Evolutionary conservation across 129 eudicot species (phyloP).

Genomic region (Heracleum sosnowskyi): DNA sequence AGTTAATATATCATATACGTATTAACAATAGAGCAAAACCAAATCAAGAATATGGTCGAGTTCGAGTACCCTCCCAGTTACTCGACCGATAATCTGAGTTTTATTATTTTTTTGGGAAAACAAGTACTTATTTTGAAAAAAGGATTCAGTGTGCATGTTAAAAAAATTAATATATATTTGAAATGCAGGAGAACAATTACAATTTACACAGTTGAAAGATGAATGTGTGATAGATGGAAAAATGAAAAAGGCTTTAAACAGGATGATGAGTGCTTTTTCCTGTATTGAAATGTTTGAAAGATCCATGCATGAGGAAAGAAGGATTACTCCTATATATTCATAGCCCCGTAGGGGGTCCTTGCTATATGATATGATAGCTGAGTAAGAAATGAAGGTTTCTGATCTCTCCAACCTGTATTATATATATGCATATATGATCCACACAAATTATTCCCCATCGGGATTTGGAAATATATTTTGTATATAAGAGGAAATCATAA

Average conservation of each 20-base stretch:
- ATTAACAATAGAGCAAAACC: too few relatives aligned
- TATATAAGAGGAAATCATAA: not conserved
- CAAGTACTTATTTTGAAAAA: too few relatives aligned
- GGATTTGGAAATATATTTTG: not conserved
- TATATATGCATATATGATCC: not conserved
- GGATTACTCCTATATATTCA: not conserved
- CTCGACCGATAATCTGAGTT: too few relatives aligned
- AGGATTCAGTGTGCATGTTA: too few relatives aligned
- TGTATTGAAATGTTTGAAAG: not conserved
- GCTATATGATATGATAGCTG: not conserved
- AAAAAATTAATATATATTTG: too few relatives aligned
- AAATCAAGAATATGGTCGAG: too few relatives aligned
- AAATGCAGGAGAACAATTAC: too few relatives aligned
- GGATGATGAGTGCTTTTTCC: not conserved
- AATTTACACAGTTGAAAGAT: not conserved
- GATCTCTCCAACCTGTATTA: not conserved
- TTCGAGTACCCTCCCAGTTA: too few relatives aligned
- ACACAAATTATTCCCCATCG: not conserved
- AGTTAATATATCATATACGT: too few relatives aligned
- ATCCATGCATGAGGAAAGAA: constrained; percentile 3
- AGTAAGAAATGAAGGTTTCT: not conserved
- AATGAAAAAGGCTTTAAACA: constrained; percentile 1
- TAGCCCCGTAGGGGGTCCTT: constrained; percentile 2
- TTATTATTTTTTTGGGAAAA: too few relatives aligned
- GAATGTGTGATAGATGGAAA: not conserved